Evolutionary conservation across 2,329 filamentous ascomycete species (phyloP).

Genomic region (Alternaria brassicae): DNA sequence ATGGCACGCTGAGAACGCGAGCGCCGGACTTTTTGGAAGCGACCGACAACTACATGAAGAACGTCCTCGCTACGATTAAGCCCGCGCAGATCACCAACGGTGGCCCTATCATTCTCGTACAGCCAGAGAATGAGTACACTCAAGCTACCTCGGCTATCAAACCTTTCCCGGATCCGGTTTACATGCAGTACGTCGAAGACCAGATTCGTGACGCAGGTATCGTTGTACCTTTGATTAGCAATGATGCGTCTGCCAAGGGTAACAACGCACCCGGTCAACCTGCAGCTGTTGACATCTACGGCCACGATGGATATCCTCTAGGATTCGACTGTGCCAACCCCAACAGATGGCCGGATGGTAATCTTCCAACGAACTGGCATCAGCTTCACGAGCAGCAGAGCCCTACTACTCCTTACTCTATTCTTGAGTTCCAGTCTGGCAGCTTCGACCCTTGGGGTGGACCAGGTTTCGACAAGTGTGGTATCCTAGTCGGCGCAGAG

Average conservation of each 20-base stretch:
- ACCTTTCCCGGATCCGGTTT: slow-evolving; percentile 69
- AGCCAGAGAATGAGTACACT: slow-evolving; percentile 84
- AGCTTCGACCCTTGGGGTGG: slow-evolving; percentile 79
- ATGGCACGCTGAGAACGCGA: slow-evolving; percentile 68
- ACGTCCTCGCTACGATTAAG: slow-evolving; percentile 71
- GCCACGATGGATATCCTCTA: slow-evolving; percentile 69
- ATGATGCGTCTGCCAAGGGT: slow-evolving; percentile 69
- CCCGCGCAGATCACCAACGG: slow-evolving; percentile 82
- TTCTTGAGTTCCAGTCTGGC: slow-evolving; percentile 75
- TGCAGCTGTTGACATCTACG: slow-evolving; percentile 69
- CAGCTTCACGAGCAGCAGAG: slow-evolving; percentile 65
- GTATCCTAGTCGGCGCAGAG: slow-evolving; percentile 71
- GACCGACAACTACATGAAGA: slow-evolving; percentile 70
- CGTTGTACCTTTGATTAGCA: slow-evolving; percentile 76
- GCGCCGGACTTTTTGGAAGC: slow-evolving; percentile 68
- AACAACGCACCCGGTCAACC: slow-evolving; percentile 68
- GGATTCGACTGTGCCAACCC: slow-evolving; percentile 67
- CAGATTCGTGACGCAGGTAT: slow-evolving; percentile 73
- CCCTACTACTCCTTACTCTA: slow-evolving; percentile 69
- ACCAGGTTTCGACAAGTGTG: slow-evolving; percentile 71
- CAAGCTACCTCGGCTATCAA: slow-evolving; percentile 56
- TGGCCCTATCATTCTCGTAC: slow-evolving; percentile 78
- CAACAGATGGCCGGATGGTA: slow-evolving; percentile 64
- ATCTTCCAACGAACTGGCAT: slow-evolving; percentile 64
- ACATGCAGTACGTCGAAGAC: slow-evolving; percentile 74